These are phyloP conservation scores for Hypoxylon perforatum DNA, from an alignment of 495 filamentous ascomycete species.

Conservation along the genomic window DNA sequence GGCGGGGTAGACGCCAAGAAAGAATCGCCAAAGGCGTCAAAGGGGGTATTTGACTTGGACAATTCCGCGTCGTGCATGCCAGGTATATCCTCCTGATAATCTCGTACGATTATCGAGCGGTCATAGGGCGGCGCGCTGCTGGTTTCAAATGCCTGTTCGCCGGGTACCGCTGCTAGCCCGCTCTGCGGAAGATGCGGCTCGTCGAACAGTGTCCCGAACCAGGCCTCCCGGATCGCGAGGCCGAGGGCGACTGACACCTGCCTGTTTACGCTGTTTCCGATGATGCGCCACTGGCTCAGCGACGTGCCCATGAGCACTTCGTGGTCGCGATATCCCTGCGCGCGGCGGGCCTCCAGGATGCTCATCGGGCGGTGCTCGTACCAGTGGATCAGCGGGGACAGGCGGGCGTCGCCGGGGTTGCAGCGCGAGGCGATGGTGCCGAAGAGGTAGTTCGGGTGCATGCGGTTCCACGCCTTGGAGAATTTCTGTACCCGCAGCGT, in stretches of 20 bases:
- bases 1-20: constrained; percentile 1
- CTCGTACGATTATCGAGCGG: background rate
- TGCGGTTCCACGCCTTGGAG: constrained; percentile 61
- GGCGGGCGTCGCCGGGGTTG: constrained; percentile 57
- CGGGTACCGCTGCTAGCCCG: background rate
- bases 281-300: constrained; percentile 65
- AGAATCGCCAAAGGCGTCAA: background rate
- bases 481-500: constrained; percentile 13
- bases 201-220: constrained; percentile 50
- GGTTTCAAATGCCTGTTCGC: no score
- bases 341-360: constrained; percentile 70
- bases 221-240: constrained; percentile 69
- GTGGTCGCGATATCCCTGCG: constrained; percentile 73
- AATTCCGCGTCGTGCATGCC: background rate
- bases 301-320: constrained; percentile 71
- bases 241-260: constrained; percentile 71
- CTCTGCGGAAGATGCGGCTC: constrained; percentile 17
- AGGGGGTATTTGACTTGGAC: background rate
- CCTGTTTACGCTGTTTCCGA: constrained; percentile 79
- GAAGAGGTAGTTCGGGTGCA: constrained; percentile 62
- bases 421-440: constrained; percentile 65
- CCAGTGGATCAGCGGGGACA: constrained; percentile 68
- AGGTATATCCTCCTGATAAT: background rate
- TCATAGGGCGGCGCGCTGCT: background rate
- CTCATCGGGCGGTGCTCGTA: constrained; percentile 65